These are phyloP conservation scores for Suillus plorans DNA, from an alignment of 768 basidiomycete genomes.

Conservation along the genomic window DNA sequence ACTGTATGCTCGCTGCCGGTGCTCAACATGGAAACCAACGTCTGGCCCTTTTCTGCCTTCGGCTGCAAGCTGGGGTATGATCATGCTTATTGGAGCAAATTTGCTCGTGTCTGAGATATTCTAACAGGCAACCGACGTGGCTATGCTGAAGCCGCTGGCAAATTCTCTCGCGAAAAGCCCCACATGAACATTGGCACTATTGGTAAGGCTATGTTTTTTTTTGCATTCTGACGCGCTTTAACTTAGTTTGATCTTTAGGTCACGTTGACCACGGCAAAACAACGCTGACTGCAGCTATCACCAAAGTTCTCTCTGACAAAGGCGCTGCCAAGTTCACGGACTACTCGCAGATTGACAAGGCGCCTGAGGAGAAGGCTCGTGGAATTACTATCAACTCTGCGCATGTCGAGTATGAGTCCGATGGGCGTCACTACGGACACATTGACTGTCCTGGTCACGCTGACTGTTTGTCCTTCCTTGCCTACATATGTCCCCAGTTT, in stretches of 20 bases:
- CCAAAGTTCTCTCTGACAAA: constrained; percentile 79
- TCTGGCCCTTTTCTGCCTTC: constrained; percentile 7
- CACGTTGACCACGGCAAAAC: constrained; percentile 99
- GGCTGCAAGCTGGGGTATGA: constrained; percentile 13
- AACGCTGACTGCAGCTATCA: constrained; percentile 93
- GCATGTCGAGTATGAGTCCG: constrained; percentile 98
- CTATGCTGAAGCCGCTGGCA: constrained; percentile 65
- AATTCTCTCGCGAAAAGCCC: constrained; percentile 75
- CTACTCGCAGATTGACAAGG: constrained; percentile 98
- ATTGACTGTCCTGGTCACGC: constrained; percentile 98
- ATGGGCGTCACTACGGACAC: constrained; percentile 89
- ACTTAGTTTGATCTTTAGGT: constrained; percentile 42
- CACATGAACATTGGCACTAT: constrained; percentile 97
- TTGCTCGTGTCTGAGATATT: not conserved
- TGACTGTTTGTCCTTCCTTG: constrained; percentile 62
- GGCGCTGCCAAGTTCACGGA: constrained; percentile 87
- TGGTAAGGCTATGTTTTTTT: constrained; percentile 41
- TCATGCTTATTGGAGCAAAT: constrained; percentile 27
- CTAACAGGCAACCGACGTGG: constrained; percentile 40
- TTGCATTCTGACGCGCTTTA: constrained; percentile 15
- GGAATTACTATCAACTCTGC: constrained; percentile 99
- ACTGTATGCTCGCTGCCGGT: constrained; percentile 16
- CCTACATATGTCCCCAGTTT: constrained; percentile 10
- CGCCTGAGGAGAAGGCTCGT: constrained; percentile 98
- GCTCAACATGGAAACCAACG: constrained; percentile 13